phyloP scores from a whole-genome alignment of 306 rosid species.

The Quercus ilex region DNA sequence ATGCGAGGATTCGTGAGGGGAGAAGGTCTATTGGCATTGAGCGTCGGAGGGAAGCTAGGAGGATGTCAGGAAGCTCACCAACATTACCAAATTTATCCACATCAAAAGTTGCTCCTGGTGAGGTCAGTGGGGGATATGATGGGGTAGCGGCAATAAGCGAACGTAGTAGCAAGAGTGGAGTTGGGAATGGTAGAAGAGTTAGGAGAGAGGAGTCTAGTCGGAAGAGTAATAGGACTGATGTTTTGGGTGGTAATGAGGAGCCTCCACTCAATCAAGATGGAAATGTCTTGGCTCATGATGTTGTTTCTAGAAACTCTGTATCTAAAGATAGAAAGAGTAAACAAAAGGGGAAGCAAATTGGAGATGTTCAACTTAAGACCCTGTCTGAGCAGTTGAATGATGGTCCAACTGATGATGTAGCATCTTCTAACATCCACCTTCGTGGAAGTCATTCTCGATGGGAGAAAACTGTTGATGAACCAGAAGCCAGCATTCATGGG shows the following conservation, averaged over 20 bases:
- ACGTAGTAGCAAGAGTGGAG: slow-evolving; percentile 58
- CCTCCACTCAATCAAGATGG: slow-evolving; percentile 43
- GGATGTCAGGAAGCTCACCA: slow-evolving; percentile 66
- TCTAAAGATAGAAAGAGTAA: slow-evolving; percentile 61
- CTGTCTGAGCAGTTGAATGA: slow-evolving; percentile 73
- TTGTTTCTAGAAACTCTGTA: slow-evolving; percentile 58
- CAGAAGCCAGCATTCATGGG: slow-evolving; percentile 51
- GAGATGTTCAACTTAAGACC: slow-evolving; percentile 56
- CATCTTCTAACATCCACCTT: slow-evolving; percentile 66
- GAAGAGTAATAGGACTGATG: slow-evolving; percentile 60
- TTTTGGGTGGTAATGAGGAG: slow-evolving; percentile 52
- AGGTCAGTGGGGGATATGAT: slow-evolving; percentile 44
- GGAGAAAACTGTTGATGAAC: slow-evolving; percentile 55
- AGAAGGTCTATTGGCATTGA: slow-evolving; percentile 75
- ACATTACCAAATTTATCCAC: slow-evolving; percentile 49
- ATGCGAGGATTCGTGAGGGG: slow-evolving; percentile 54
- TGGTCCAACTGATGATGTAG: slow-evolving; percentile 69
- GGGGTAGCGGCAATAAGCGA: slow-evolving; percentile 47
- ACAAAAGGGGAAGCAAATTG: slow-evolving; percentile 66
- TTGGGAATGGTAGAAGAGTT: slow-evolving; percentile 55
- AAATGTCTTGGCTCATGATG: slow-evolving; percentile 48
- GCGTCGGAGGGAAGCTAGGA: slow-evolving; percentile 63
- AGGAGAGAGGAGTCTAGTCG: slow-evolving; percentile 70
- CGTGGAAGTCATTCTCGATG: slow-evolving; percentile 50
- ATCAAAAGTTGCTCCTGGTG: slow-evolving; percentile 77